Base-by-base conservation (phyloP, 805 yeast genomes). In the Ogataea ganodermae region DNA sequence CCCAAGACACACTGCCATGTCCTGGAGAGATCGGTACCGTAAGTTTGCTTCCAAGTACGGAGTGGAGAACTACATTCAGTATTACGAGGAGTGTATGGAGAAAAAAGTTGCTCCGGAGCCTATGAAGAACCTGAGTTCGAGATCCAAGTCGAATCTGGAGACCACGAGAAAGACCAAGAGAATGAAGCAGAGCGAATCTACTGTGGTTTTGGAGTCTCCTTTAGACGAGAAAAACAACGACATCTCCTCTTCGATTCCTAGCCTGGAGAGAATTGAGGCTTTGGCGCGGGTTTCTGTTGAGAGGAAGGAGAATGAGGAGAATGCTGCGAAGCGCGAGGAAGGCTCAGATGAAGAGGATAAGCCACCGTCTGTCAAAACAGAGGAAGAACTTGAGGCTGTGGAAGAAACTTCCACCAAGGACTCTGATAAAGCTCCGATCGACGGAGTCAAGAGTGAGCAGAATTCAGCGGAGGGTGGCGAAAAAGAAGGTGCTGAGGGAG, bases 11-110 rank as follows among this genome's bases (percentile, higher is more conserved):
- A 70, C 86, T 3, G 74, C 74, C 39, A 76, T 78, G 58, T 83
- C 91, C n/a, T 87, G 92, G 91, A 80, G 94, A 63, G 94, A 86
- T 61, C 74, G 94, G 52, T 86, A 78, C 62, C 70, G 92, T 54
- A 86, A 85, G 65, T 85, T 84, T 65, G 80, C 84, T 9, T 63
- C 78, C 3, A 71, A 72, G n/a, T 81, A 75, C 58, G 90, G 90
- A 24, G 71, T 85, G 46, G 78, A 76, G 52, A 71, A 72, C 35
- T 86, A 80, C 58, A 70, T 81, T 35, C 58, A 60, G 3, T 80
- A 81, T 56, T 84, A 78, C 61, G 80, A 80, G 26, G 58, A 58
- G 1, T 73, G 75, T 51, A 43, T 60, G 13, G 59, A 57, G 6
- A 65, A 67, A 14, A 72, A 71, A 26, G 58, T 67, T 30, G 61